Evolutionary conservation across 2,329 filamentous ascomycete genomes (phyloP).

Genomic region (Purpureocillium lavendulum): DNA sequence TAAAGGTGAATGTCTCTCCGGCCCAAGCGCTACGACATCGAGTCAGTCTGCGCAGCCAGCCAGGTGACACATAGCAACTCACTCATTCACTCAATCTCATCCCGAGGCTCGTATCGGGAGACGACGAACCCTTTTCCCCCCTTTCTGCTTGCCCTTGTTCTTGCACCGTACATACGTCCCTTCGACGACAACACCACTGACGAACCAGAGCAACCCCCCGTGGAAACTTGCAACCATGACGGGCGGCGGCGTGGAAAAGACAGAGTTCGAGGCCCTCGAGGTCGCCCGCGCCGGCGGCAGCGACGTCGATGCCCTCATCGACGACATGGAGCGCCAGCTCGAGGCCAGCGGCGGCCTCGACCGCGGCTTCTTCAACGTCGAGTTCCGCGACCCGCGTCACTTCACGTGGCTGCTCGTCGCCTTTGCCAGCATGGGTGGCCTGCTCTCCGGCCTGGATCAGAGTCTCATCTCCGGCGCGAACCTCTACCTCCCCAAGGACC

Average conservation of each 20-base stretch:
- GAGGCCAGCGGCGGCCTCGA: conserved; percentile 21
- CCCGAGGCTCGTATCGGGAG: too few species aligned
- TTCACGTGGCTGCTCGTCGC: conserved; percentile 62
- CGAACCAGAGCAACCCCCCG: too few species aligned
- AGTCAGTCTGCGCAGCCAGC: too few species aligned
- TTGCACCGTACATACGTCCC: too few species aligned
- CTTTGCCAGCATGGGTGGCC: conserved; percentile 68
- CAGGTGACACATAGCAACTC: too few species aligned
- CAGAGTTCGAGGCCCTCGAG: conserved; percentile 25
- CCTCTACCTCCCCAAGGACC: conserved; percentile 52
- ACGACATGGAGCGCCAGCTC: conserved; percentile 32
- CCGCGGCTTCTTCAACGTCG: conserved; percentile 41
- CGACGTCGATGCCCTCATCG: conserved; percentile 30
- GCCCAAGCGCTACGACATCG: too few species aligned
- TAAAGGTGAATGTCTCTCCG: too few species aligned
- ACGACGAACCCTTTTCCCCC: too few species aligned
- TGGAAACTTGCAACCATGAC: too few species aligned
- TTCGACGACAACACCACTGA: too few species aligned
- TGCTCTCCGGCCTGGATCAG: conserved; percentile 66
- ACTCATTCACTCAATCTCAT: too few species aligned
- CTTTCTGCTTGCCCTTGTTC: too few species aligned
- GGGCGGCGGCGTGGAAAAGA: conserved; percentile 13
- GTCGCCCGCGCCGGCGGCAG: conserved; percentile 22
- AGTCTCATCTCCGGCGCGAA: conserved; percentile 65
- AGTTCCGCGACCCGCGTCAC: conserved; percentile 51